Evolutionary conservation across 2,329 filamentous ascomycete genomes (phyloP).

Genomic region (Xylariales sp.): DNA sequence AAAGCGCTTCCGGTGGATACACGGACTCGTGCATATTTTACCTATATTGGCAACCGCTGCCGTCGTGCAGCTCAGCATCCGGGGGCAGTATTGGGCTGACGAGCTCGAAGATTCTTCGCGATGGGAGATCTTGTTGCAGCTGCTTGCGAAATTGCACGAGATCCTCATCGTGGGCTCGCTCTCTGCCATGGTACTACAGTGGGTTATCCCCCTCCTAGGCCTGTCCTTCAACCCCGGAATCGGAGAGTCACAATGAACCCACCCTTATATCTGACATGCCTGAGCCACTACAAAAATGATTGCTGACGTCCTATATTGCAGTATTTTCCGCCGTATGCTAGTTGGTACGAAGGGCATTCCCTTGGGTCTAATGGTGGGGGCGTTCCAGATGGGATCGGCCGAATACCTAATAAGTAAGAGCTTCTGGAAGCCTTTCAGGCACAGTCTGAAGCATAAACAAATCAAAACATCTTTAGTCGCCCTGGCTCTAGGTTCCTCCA

Average conservation of each 20-base stretch:
- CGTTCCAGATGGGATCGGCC: constrained; percentile 30
- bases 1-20: constrained; percentile 14
- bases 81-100: constrained; percentile 23
- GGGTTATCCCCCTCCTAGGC: neutral
- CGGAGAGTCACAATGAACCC: neutral
- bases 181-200: constrained; percentile 35
- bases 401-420: constrained; percentile 29
- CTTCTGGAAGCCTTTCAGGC: constrained; percentile 15
- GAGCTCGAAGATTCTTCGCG: constrained; percentile 9
- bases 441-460: neutral
- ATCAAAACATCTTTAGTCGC: constrained; percentile 21
- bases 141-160: constrained; percentile 33
- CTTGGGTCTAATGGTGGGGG: constrained; percentile 33
- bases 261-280: too few species aligned
- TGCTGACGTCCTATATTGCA: neutral
- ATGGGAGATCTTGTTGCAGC: constrained; percentile 29
- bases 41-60: constrained; percentile 12
- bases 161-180: constrained; percentile 30
- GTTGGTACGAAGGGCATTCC: constrained; percentile 25
- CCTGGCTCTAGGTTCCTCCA: constrained; percentile 19
- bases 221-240: neutral
- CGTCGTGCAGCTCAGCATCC: constrained; percentile 26
- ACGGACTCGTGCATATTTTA: constrained; percentile 29
- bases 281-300: neutral
- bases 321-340: constrained; percentile 35